Evolutionary conservation across 2,329 filamentous ascomycete species (phyloP).

Genomic region (Sporothrix humicola): DNA sequence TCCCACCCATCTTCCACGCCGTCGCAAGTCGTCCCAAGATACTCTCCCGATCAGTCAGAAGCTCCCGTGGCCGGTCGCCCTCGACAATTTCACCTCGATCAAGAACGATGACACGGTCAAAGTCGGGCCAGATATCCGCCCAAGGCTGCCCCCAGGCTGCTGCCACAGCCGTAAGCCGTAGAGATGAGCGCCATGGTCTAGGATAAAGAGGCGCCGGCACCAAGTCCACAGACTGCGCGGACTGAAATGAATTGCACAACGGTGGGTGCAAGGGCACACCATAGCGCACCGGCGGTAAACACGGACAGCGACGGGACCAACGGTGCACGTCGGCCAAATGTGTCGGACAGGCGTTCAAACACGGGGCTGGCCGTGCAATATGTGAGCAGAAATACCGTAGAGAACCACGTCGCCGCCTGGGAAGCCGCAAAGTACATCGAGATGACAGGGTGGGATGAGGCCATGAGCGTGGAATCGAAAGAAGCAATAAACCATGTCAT

Average conservation of each 20-base stretch:
- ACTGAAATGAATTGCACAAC: neutral
- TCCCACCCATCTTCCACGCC: neutral
- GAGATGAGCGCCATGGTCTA: neutral
- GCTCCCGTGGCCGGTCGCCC: neutral
- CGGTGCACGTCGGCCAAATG: neutral
- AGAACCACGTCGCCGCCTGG: neutral
- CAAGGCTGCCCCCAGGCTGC: neutral
- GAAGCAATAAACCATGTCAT: neutral
- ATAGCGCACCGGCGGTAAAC: neutral
- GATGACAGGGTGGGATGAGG: neutral
- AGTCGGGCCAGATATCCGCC: neutral
- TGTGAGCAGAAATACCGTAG: neutral
- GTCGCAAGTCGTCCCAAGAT: neutral
- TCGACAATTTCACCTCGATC: neutral
- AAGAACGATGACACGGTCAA: neutral
- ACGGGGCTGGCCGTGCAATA: neutral
- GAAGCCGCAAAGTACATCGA: neutral
- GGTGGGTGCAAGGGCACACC: neutral
- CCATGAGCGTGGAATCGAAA: neutral
- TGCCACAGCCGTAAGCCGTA: neutral
- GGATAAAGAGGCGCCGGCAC: neutral
- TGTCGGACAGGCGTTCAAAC: neutral
- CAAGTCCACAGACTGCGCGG: neutral
- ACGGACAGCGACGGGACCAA: neutral
- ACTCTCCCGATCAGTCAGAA: neutral